Base-by-base conservation (phyloP, 2,329 filamentous ascomycete genomes). In the Byssothecium circinans region DNA sequence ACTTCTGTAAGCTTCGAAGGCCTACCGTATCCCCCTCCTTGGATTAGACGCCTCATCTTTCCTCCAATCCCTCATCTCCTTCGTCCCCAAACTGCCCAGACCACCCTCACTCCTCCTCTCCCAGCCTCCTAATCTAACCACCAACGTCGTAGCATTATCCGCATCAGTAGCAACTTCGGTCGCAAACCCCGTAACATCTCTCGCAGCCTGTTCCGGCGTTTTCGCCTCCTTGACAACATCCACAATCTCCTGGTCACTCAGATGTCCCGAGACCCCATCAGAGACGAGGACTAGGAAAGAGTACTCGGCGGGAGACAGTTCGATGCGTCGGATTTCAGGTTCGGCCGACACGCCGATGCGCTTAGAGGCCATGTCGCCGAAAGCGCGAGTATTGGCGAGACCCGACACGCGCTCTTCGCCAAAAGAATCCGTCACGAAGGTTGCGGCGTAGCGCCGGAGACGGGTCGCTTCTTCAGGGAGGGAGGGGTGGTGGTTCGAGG, bases 341-440 rank as follows among this genome's bases (percentile, higher is more conserved):
- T 99, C 94, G 1, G 94, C 94, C 3, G 87, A 91, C 11, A 99
- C 92, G 22, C 94, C 94, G 43, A 97, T 86, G 43, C 92, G 87
- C 74, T 99, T 99, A 47, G 85, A 89, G 27, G 82, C 81, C 74
- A 96, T 90, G 74, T 99, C 94, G 20, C 94, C 94, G 67, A 99
- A 97, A 3, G 94, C 82, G 23, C 94, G 88, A 25, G 89, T 95
- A 74, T 99, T 99, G 58, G 94, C 94, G 0, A 99, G 80, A 0
- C 94, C 92, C 12, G 86, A 86, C 71, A 99, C 94, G 58, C 94
- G 90, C 73, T 97, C 91, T 74, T 99, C 94, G 65, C 94, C 94
- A 69, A 99, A 99, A 27, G 89, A 95, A 73, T 99, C 94, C 0
- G 92, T 94, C 15, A 96, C 87, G 67, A 97, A 92, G 2, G 87